Evolutionary conservation across 2,329 filamentous ascomycete genomes (phyloP).

Genomic region (Alternaria novae-zelandiae): DNA sequence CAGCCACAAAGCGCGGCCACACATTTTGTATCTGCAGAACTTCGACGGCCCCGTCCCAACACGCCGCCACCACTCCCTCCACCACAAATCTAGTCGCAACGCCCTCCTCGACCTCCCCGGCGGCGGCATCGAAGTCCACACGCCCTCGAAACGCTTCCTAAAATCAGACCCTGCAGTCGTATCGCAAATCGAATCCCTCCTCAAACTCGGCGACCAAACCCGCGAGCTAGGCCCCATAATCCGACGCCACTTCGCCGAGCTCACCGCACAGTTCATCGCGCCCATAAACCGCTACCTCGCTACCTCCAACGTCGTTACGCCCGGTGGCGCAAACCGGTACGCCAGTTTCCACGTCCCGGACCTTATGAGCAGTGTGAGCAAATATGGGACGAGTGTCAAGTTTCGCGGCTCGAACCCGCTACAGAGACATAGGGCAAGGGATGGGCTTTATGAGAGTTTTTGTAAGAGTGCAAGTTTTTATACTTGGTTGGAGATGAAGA

Average conservation of each 20-base stretch:
- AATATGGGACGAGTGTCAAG: constrained; percentile 49
- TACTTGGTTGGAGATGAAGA: constrained; percentile 52
- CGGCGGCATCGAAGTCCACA: constrained; percentile 47
- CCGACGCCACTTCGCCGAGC: constrained; percentile 50
- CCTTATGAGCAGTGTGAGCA: constrained; percentile 47
- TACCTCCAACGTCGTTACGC: constrained; percentile 42
- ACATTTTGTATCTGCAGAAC: constrained; percentile 49
- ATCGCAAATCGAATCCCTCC: constrained; percentile 41
- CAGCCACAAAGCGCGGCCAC: constrained; percentile 42
- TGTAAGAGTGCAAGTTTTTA: constrained; percentile 50
- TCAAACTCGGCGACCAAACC: constrained; percentile 41
- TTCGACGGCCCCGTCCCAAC: constrained; percentile 45
- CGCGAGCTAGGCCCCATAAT: constrained; percentile 47
- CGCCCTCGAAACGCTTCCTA: constrained; percentile 46
- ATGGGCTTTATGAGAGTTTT: constrained; percentile 48
- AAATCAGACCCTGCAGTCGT: constrained; percentile 46
- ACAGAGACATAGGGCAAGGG: constrained; percentile 45
- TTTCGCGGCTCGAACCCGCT: constrained; percentile 47
- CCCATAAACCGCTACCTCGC: constrained; percentile 51
- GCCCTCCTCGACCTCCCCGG: constrained; percentile 49
- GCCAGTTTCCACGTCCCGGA: constrained; percentile 48
- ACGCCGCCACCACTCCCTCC: constrained; percentile 46
- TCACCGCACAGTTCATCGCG: constrained; percentile 50
- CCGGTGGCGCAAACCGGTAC: constrained; percentile 47
- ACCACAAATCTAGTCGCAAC: constrained; percentile 44